A percentile compares a stretch with the other conserved stretches of the same genome.
These are phyloP conservation scores for Evansstolkia leycettana DNA, from an alignment of 495 filamentous ascomycete species.

Conservation along the genomic window DNA sequence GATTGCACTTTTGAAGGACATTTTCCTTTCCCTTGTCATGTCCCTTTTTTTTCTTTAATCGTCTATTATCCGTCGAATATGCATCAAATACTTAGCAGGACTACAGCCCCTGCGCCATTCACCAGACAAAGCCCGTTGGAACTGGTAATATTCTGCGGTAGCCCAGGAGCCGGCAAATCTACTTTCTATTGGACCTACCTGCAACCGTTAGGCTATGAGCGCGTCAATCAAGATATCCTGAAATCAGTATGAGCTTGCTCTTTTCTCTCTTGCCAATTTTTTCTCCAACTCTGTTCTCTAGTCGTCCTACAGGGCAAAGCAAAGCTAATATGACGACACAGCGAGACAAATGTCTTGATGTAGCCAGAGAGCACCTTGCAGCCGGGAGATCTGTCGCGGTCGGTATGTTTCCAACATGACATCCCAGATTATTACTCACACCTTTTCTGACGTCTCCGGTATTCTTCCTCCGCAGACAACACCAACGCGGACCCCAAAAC, in stretches of 20 bases:
- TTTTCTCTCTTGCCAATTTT: constrained; percentile 1
- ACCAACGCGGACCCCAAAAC: constrained; percentile 77
- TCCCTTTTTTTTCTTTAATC: too few species aligned
- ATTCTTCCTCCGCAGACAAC: constrained; percentile 50
- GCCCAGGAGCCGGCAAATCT: constrained; percentile 81
- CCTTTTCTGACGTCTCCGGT: constrained; percentile 4
- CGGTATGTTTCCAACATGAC: constrained; percentile 45
- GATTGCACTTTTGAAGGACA: too few species aligned
- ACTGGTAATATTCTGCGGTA: constrained; percentile 75
- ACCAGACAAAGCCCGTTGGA: constrained; percentile 55
- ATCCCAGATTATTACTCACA: neutral
- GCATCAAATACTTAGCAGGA: neutral
- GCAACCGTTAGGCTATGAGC: constrained; percentile 66
- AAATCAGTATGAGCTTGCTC: constrained; percentile 70
- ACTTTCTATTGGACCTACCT: constrained; percentile 77
- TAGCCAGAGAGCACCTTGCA: constrained; percentile 49
- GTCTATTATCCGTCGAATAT: neutral
- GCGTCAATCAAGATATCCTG: constrained; percentile 84
- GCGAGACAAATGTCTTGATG: constrained; percentile 77
- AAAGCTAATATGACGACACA: constrained; percentile 14
- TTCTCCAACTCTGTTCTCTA: neutral
- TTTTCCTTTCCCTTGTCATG: too few species aligned
- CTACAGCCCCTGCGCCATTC: constrained; percentile 28
- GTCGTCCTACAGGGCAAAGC: constrained; percentile 1
- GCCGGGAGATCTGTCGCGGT: constrained; percentile 58